phyloP scores from a whole-genome alignment of 495 filamentous ascomycete genomes.

The Aspergillus nanangensis region DNA sequence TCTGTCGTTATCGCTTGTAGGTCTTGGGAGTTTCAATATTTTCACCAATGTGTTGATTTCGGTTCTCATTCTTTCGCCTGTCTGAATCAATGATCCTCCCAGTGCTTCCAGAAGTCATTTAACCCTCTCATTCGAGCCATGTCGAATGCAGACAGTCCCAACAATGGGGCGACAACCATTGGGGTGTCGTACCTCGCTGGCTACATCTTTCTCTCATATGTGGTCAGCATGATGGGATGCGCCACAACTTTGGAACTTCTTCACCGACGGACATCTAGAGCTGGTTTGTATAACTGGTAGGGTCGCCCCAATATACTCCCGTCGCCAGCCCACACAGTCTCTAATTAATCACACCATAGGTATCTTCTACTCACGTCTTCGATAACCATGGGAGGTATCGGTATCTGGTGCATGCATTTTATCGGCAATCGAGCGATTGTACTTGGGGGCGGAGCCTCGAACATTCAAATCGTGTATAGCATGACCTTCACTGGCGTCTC shows the following conservation, averaged over 20 bases:
- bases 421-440: conserved; percentile 78
- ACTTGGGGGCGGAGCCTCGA: conserved; percentile 54
- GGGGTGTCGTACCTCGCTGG: conserved; percentile 49
- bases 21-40: too few species aligned
- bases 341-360: conserved; percentile 36
- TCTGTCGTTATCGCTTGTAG: neutral
- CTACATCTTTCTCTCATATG: conserved; percentile 69
- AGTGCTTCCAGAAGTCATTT: neutral
- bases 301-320: too few species aligned
- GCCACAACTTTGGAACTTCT: conserved; percentile 78
- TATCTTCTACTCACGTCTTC: conserved; percentile 67
- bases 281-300: conserved; percentile 70
- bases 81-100: conserved; percentile 2
- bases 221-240: conserved; percentile 73
- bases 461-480: conserved; percentile 70
- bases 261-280: conserved; percentile 63
- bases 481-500: conserved; percentile 69
- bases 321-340: too few species aligned
- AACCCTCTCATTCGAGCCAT: conserved; percentile 16
- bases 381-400: conserved; percentile 73
- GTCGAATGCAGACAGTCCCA: conserved; percentile 10
- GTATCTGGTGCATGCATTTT: conserved; percentile 85
- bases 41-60: neutral
- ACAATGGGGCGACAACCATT: conserved; percentile 5
- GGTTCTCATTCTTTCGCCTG: neutral